phyloP scores from a whole-genome alignment of 202 grass and related monocot genomes.

The Tripidium arundinaceum region DNA sequence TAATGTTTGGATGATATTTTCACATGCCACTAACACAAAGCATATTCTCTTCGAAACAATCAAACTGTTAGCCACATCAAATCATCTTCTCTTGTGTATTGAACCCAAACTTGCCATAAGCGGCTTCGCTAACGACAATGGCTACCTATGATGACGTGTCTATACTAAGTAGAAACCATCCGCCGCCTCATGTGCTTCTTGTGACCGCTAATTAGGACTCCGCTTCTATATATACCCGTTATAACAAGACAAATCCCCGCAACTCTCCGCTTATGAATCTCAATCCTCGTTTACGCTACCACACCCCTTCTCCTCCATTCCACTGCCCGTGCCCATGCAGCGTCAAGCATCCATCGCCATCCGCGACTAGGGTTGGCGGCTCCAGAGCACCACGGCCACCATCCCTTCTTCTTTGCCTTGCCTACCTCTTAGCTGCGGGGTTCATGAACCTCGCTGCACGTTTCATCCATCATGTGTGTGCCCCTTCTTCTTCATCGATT shows the following conservation, averaged over 20 bases:
- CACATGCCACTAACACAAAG: background rate
- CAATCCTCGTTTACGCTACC: too few relatives aligned
- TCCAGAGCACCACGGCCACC: background rate
- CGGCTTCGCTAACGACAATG: background rate
- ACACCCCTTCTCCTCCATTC: background rate
- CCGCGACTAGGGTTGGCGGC: background rate
- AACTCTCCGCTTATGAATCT: background rate
- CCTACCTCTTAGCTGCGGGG: background rate
- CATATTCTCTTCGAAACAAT: background rate
- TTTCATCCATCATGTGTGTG: too few relatives aligned
- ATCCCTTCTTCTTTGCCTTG: background rate
- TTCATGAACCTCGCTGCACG: accelerated
- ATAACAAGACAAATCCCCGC: background rate
- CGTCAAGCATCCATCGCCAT: background rate
- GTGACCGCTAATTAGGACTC: too few relatives aligned
- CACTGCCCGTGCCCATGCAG: background rate
- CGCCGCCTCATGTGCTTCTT: background rate
- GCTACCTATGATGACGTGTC: background rate
- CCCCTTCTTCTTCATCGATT: too few relatives aligned
- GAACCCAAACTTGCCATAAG: background rate
- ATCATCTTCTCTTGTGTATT: background rate
- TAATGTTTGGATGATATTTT: background rate
- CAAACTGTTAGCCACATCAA: background rate
- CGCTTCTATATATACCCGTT: background rate
- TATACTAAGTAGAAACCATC: background rate